phyloP scores from a whole-genome alignment of 2,329 filamentous ascomycete species.

The Fusarium algeriense region DNA sequence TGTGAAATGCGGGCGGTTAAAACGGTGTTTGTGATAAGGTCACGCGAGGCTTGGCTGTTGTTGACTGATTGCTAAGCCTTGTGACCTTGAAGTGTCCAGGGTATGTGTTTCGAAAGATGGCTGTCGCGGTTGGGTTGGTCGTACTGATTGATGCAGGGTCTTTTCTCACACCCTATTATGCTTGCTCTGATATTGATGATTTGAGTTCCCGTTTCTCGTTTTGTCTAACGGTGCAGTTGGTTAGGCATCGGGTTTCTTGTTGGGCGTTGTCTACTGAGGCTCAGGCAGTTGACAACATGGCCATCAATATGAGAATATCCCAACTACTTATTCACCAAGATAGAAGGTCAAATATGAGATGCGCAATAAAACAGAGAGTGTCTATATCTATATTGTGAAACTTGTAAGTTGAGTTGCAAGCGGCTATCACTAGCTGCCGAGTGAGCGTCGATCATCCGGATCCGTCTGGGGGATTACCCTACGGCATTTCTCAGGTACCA shows the following conservation, averaged over 20 bases:
- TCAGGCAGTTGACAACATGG: neutral
- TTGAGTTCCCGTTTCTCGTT: neutral
- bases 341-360: neutral
- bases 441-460: conserved; percentile 3
- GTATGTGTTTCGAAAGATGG: conserved; percentile 11
- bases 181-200: neutral
- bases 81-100: conserved; percentile 18
- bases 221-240: neutral
- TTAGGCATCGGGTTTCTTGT: neutral
- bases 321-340: neutral
- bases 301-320: neutral
- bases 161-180: neutral
- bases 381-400: neutral
- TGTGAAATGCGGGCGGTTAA: conserved; percentile 1
- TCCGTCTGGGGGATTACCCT: neutral
- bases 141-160: neutral
- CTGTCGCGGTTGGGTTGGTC: conserved; percentile 3
- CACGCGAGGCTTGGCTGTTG: conserved; percentile 8
- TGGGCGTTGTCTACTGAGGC: neutral
- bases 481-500: neutral
- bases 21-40: conserved; percentile 16
- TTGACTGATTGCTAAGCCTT: conserved; percentile 24
- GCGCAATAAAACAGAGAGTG: neutral
- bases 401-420: neutral
- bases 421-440: neutral